Evolutionary conservation across 1,284 basidiomycete genomes (phyloP), one percentile per base, ranked within the genome.

Genomic region (Apiotrichum mycotoxinovorans): DNA sequence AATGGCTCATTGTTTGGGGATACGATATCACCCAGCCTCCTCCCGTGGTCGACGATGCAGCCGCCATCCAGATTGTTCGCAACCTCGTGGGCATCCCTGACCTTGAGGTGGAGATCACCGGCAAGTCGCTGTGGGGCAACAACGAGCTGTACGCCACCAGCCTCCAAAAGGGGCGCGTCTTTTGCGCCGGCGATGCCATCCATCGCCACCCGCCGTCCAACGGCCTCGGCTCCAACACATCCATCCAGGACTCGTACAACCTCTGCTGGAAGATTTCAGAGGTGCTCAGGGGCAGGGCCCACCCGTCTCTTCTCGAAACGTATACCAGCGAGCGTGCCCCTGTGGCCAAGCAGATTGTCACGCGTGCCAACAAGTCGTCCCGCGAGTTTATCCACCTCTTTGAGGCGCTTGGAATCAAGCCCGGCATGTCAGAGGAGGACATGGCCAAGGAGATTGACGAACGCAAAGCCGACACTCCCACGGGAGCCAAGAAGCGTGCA

Each of bases 161-260:
- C 51, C 48, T 56, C 20, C 58, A 60, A 43, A 40, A 47, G 34
- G 58, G 53, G 17, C 58, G 58, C 27, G 58, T 60, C 27, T 60
- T 60, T 51, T 53, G 51, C n/a, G 54, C 51, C 7, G 58, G 58
- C 25, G 58, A 60, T 47, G 58, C 58, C 11, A 53, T 60, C 51
- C 58, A 60, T 54, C 54, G 58, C 33, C 58, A 60, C 51, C 58
- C 58, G 41, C 58, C 58, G 20, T 56, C 54, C 9, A 60, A 60
- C 47, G 58, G 58, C 3, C 58, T 60, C 8, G 58, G 58, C 12
- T 51, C 47, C 35, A 60, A 60, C 58, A 60, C 58, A 10, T 60
- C 58, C 35, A 60, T 60, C 51, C 58, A 60, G 54, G 58, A 60
- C 54, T 34, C 46, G 42, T 60, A 60, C 54, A 60, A 60, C 47